phyloP scores from a whole-genome alignment of 768 basidiomycete species.

The Naganishia onofrii region DNA sequence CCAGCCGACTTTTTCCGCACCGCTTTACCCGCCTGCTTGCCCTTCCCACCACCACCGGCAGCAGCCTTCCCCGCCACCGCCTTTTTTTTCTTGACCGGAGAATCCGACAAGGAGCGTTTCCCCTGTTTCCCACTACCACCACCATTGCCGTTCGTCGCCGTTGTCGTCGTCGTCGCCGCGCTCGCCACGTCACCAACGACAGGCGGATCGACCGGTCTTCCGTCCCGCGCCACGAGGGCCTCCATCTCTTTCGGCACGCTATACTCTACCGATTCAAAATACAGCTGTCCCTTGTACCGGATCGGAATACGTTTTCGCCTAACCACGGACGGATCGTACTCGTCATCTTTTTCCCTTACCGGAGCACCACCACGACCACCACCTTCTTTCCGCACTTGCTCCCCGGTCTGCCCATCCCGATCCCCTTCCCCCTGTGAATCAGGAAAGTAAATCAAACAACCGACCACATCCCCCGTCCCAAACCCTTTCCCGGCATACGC shows the following conservation, averaged over 20 bases:
- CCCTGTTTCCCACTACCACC: constrained; percentile 15
- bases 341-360: constrained; percentile 59
- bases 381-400: constrained; percentile 4
- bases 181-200: too few species aligned
- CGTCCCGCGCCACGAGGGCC: constrained; percentile 69
- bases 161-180: constrained; percentile 25
- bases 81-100: constrained; percentile 62
- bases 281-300: constrained; percentile 92
- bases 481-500: constrained; percentile 69
- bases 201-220: constrained; percentile 45
- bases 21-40: constrained; percentile 57
- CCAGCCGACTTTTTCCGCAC: constrained; percentile 30
- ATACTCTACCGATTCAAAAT: constrained; percentile 92
- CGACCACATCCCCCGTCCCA: constrained; percentile 79
- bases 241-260: constrained; percentile 86
- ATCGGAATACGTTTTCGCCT: constrained; percentile 88
- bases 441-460: constrained; percentile 89
- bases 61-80: constrained; percentile 54
- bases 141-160: too few species aligned
- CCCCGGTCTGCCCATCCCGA: neutral
- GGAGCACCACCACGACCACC: neutral
- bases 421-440: neutral
- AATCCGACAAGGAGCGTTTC: constrained; percentile 53
- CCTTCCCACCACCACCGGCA: neutral
- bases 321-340: constrained; percentile 74